Evolutionary conservation across 2,329 filamentous ascomycete genomes (phyloP).

Genomic region (Microsporum ferrugineum): DNA sequence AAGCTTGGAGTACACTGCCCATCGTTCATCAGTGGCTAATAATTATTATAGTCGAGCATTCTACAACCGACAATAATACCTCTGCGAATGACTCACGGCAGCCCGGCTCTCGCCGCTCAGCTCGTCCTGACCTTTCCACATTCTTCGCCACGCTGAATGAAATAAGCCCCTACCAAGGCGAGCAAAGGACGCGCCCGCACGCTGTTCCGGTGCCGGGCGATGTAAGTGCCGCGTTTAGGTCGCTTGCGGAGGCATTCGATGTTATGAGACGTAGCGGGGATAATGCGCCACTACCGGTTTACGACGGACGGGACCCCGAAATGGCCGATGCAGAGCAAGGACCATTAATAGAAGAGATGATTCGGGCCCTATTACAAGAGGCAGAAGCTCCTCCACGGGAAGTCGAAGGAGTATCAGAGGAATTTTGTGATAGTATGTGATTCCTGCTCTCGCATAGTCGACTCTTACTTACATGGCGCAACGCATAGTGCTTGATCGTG

Average conservation of each 20-base stretch:
- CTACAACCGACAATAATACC: constrained; percentile 26
- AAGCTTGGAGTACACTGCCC: constrained; percentile 4
- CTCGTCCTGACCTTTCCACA: constrained; percentile 52
- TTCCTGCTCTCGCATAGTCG: not conserved
- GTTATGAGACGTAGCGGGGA: constrained; percentile 42
- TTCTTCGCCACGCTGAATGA: constrained; percentile 53
- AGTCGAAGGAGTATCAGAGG: constrained; percentile 50
- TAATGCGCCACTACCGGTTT: constrained; percentile 27
- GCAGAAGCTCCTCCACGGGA: constrained; percentile 50
- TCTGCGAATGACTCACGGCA: constrained; percentile 3
- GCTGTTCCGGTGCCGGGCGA: constrained; percentile 50
- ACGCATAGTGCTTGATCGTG: constrained; percentile 43
- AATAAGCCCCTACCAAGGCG: constrained; percentile 41
- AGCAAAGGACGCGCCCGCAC: constrained; percentile 43
- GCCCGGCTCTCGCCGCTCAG: constrained; percentile 30
- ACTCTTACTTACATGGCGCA: not conserved
- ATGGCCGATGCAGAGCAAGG: constrained; percentile 20
- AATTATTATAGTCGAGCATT: constrained; percentile 30
- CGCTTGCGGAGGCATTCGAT: constrained; percentile 50
- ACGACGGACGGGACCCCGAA: constrained; percentile 32
- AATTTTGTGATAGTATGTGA: constrained; percentile 43
- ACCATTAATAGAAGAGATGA: constrained; percentile 42
- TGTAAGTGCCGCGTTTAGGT: constrained; percentile 48
- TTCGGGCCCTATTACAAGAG: constrained; percentile 42
- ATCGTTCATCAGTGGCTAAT: constrained; percentile 1